phyloP scores from a whole-genome alignment of 257 asterid genomes.

The Cruciata laevipes region DNA sequence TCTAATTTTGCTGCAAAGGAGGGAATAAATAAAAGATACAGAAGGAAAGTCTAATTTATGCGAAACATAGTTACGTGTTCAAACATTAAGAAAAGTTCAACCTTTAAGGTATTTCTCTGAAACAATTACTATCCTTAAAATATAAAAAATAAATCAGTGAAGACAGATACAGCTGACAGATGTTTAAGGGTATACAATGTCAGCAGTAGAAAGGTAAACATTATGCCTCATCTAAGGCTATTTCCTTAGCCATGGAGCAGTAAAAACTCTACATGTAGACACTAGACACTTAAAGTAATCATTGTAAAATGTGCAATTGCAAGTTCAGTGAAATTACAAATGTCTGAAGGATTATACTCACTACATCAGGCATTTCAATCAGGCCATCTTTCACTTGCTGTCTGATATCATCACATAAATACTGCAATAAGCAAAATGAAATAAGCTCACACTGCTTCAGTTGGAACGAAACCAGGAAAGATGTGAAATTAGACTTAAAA shows the following conservation, averaged over 20 bases:
- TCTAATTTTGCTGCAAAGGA: background rate
- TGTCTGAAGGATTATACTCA: background rate
- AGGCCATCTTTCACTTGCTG: background rate
- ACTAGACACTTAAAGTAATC: background rate
- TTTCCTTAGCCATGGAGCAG: background rate
- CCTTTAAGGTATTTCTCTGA: background rate
- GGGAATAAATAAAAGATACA: background rate
- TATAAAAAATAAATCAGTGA: background rate
- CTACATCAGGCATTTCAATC: background rate
- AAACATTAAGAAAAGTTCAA: background rate
- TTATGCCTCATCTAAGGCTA: constrained; percentile 1
- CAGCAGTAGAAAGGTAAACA: background rate
- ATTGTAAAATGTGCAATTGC: background rate
- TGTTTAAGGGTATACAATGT: background rate
- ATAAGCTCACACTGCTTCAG: background rate
- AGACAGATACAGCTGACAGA: background rate
- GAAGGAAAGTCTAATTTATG: background rate
- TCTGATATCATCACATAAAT: background rate
- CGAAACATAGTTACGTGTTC: background rate
- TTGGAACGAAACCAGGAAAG: background rate
- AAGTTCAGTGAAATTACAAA: background rate
- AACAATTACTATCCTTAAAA: background rate
- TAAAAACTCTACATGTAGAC: background rate
- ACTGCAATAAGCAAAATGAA: background rate
- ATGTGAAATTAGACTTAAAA: background rate